These are phyloP conservation scores for Filosporella fistucella DNA, from an alignment of 495 filamentous ascomycete species.

Conservation along the genomic window DNA sequence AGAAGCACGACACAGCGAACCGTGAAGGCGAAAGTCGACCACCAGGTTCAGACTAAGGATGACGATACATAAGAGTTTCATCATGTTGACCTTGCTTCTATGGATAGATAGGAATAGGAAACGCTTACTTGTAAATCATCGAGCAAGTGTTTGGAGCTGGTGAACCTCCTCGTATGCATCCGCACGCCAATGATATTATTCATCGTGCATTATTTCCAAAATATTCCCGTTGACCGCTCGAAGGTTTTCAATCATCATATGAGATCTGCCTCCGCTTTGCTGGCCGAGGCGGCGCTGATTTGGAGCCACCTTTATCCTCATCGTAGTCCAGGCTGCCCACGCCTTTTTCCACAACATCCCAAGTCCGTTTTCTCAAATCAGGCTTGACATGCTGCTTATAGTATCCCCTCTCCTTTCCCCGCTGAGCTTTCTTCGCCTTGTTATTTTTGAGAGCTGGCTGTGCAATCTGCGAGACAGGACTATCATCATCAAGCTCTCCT, in stretches of 20 bases:
- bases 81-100: conserved; percentile 33
- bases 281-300: conserved; percentile 19
- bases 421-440: conserved; percentile 31
- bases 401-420: conserved; percentile 19
- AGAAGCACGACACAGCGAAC: conserved; percentile 18
- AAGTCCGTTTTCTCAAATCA: conserved; percentile 53
- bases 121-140: no score
- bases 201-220: no score
- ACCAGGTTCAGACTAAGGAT: conserved; percentile 58
- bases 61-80: conserved; percentile 62
- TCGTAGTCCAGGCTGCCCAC: conserved; percentile 49
- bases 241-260: conserved; percentile 34
- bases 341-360: conserved; percentile 50
- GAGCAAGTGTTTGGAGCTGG: no score
- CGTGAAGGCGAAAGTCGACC: conserved; percentile 15
- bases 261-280: conserved; percentile 40
- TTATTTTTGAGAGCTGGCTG: conserved; percentile 31
- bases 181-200: no score
- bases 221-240: no score
- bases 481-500: conserved; percentile 19
- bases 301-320: conserved; percentile 27
- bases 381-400: conserved; percentile 35
- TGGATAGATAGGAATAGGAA: background rate
- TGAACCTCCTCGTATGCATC: no score
- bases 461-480: conserved; percentile 17